A percentile compares a stretch with the other conserved stretches of the same genome.
Conservation (phyloP, 306 rosid species). For the Casuarina equisetifolia region DNA sequence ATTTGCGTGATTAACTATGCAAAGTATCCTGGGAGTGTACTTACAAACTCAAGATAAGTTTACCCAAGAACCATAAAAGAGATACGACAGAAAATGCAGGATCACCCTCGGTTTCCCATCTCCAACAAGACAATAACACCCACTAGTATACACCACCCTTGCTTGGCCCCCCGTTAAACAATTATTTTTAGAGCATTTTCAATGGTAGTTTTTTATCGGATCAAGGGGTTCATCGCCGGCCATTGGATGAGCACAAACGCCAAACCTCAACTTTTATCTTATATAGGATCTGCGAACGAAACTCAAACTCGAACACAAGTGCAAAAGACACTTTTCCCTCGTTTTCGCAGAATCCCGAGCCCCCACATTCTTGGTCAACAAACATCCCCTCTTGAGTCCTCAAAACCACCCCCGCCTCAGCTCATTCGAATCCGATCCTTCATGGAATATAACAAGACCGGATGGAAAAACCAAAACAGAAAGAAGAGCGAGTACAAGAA, state of each 20-base stretch:
- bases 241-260: neutral
- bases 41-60: too few species aligned
- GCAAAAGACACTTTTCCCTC: neutral
- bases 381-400: neutral
- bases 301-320: neutral
- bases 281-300: neutral
- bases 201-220: neutral
- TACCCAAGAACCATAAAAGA: too few species aligned
- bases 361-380: constrained; percentile 16
- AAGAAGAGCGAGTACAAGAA: neutral
- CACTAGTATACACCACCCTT: neutral
- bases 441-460: neutral
- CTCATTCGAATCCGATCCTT: neutral
- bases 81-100: too few species aligned
- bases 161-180: neutral
- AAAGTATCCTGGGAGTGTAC: too few species aligned
- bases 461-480: neutral
- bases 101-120: too few species aligned
- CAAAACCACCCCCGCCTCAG: neutral
- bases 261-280: neutral
- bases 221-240: constrained; percentile 8
- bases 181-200: neutral
- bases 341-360: constrained; percentile 9
- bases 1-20: too few species aligned
- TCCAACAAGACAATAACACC: neutral